A percentile compares a stretch with the other conserved stretches of the same genome.
Evolutionary conservation across 768 basidiomycete genomes (phyloP).

Genomic region (Calvatia gigantea): DNA sequence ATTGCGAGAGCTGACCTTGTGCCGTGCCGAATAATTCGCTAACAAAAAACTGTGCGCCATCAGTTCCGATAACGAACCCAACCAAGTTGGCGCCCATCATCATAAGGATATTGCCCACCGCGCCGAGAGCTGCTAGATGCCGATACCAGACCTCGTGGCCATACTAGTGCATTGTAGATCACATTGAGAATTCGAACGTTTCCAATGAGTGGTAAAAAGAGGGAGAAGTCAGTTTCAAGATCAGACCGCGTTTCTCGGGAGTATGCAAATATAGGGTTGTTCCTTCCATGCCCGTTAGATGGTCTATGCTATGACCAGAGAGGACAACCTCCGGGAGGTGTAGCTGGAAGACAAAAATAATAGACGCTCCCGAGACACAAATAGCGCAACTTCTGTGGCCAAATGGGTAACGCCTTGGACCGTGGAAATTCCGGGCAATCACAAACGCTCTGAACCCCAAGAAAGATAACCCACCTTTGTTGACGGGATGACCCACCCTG

Average conservation of each 20-base stretch:
- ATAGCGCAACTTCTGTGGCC: background rate
- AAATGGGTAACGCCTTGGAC: background rate
- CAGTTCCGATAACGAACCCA: conserved; percentile 89
- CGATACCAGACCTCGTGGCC: conserved; percentile 74
- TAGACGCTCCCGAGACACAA: background rate
- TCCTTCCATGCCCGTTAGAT: background rate
- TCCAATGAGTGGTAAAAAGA: background rate
- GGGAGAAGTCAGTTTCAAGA: background rate
- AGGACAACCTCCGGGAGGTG: background rate
- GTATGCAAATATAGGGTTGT: background rate
- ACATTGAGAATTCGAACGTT: background rate
- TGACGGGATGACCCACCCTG: conserved; percentile 54
- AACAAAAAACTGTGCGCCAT: conserved; percentile 71
- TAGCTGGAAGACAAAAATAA: background rate
- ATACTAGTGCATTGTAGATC: conserved; percentile 46
- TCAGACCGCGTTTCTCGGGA: background rate
- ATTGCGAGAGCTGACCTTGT: conserved; percentile 44
- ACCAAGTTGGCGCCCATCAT: conserved; percentile 94
- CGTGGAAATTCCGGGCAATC: background rate
- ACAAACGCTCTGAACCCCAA: background rate
- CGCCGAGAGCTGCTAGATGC: conserved; percentile 80
- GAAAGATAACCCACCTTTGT: conserved; percentile 48
- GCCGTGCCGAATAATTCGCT: conserved; percentile 58
- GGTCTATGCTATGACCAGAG: background rate
- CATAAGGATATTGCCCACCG: conserved; percentile 76